A percentile compares a stretch with the other conserved stretches of the same genome.
phyloP scores from a whole-genome alignment of 2,329 filamentous ascomycete genomes.

The Cercospora brassicicola region DNA sequence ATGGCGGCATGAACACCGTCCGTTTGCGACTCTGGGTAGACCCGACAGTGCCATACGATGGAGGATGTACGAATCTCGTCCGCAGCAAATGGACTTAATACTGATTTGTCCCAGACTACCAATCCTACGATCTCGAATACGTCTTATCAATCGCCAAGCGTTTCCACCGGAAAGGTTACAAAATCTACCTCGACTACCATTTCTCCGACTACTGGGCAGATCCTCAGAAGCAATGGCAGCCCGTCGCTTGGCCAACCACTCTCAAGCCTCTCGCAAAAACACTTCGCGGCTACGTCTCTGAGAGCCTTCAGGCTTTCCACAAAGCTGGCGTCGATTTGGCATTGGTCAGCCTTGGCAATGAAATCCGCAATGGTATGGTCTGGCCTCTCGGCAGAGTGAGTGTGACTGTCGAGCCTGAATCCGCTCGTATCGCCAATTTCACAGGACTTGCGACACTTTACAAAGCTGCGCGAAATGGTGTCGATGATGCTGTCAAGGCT shows the following conservation, averaged over 20 bases:
- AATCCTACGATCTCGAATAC: constrained; percentile 39
- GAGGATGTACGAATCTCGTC: constrained; percentile 19
- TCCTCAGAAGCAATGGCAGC: constrained; percentile 39
- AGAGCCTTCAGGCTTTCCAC: constrained; percentile 44
- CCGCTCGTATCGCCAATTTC: constrained; percentile 38
- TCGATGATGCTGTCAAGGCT: constrained; percentile 35
- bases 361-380: constrained; percentile 43
- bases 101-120: constrained; percentile 20
- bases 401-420: constrained; percentile 40
- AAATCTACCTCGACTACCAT: constrained; percentile 42
- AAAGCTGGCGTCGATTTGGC: constrained; percentile 43
- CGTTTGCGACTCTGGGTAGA: constrained; percentile 38
- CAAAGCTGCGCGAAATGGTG: constrained; percentile 35
- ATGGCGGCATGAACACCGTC: constrained; percentile 42
- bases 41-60: constrained; percentile 34
- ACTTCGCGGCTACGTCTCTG: constrained; percentile 40
- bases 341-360: constrained; percentile 46
- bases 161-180: constrained; percentile 40
- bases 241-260: constrained; percentile 40
- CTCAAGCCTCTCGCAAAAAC: constrained; percentile 35
- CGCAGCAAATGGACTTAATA: too few species aligned
- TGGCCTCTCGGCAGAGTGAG: constrained; percentile 41
- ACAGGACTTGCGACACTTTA: constrained; percentile 38
- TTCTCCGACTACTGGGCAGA: constrained; percentile 42
- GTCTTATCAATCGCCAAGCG: constrained; percentile 39